phyloP scores from a whole-genome alignment of 192 early-diverging fungal genomes.

The Rhizophagus clarus region DNA sequence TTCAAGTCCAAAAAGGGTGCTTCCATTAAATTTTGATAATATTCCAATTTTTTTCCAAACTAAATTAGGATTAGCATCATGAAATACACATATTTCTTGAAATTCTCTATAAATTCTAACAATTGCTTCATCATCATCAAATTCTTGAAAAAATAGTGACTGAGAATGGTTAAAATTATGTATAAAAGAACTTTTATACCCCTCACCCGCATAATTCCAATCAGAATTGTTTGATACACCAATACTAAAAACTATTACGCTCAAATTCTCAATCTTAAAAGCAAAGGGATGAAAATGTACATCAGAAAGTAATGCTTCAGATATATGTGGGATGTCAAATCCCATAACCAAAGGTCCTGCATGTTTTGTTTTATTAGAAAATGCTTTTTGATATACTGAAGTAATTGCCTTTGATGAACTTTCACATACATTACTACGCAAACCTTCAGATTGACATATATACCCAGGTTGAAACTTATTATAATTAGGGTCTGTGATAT shows the following conservation, averaged over 20 bases:
- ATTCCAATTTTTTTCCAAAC: slow-evolving; percentile 14
- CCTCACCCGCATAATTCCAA: too few species aligned
- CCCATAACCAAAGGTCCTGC: background rate
- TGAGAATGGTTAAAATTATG: too few species aligned
- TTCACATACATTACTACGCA: background rate
- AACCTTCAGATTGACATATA: background rate
- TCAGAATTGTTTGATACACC: too few species aligned
- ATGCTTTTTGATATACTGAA: background rate
- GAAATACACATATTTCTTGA: background rate
- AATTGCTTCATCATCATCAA: too few species aligned
- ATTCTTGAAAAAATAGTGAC: too few species aligned
- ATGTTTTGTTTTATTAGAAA: background rate
- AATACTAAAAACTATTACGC: too few species aligned
- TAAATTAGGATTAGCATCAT: background rate
- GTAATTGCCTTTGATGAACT: slow-evolving; percentile 1
- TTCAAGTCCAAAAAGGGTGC: background rate
- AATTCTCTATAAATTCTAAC: background rate
- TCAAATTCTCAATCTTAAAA: too few species aligned
- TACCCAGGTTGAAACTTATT: background rate
- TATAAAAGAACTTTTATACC: too few species aligned
- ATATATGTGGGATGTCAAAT: background rate
- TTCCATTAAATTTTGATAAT: background rate
- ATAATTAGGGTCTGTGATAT: too few species aligned
- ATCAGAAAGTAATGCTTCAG: too few species aligned
- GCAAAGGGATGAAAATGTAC: too few species aligned